Evolutionary conservation across 257 asterid genomes (phyloP).

Genomic region (Fraxinus americana): DNA sequence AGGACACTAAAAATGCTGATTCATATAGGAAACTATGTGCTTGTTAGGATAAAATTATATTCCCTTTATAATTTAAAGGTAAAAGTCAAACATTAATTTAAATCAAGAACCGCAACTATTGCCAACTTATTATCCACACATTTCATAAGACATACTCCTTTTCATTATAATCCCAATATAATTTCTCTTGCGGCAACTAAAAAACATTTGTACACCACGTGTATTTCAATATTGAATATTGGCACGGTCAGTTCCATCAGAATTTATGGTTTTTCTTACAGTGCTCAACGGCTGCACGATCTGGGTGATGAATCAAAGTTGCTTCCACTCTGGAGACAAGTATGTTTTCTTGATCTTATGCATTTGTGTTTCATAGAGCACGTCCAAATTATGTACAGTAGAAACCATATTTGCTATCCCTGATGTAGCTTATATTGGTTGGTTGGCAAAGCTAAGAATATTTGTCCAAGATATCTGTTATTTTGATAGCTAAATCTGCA

Average conservation of each 20-base stretch:
- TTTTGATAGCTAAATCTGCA: slow-evolving; percentile 2
- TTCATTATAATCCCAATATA: no score
- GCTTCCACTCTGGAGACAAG: slow-evolving; percentile 99
- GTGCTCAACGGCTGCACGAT: slow-evolving; percentile 78
- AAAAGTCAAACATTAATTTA: no score
- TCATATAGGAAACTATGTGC: background rate
- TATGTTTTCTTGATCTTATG: slow-evolving; percentile 32
- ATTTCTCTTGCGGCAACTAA: background rate
- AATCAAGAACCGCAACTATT: no score
- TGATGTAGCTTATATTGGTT: slow-evolving; percentile 15
- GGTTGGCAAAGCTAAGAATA: slow-evolving; percentile 1
- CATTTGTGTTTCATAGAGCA: background rate
- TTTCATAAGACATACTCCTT: no score
- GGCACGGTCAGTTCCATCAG: background rate
- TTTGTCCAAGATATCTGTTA: background rate
- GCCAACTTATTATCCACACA: no score
- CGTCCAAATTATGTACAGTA: slow-evolving; percentile 5
- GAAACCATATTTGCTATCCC: slow-evolving; percentile 1
- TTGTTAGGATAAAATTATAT: no score
- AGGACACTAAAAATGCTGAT: background rate
- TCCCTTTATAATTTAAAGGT: no score
- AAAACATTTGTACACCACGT: background rate
- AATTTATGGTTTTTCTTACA: slow-evolving; percentile 39
- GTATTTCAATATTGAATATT: background rate
- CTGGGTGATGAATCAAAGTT: slow-evolving; percentile 90